phyloP scores from a whole-genome alignment of 352 stramenopile species.

The Pythium volutum region DNA sequence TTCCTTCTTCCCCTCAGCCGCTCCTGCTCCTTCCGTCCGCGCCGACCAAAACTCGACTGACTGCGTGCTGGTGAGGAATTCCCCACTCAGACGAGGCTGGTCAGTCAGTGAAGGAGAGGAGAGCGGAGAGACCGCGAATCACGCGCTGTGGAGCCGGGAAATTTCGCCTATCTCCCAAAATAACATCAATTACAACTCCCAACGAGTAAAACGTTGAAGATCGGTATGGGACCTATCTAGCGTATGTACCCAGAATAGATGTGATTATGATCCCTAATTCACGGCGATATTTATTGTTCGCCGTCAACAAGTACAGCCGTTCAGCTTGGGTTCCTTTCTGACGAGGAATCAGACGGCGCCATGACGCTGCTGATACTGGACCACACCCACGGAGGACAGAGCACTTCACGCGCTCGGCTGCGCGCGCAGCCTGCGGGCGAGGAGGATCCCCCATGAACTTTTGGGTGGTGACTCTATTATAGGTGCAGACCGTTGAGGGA shows the following conservation, averaged over 20 bases:
- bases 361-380: background rate
- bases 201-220: conserved; percentile 6
- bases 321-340: background rate
- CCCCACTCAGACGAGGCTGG: conserved; percentile 10
- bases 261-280: background rate
- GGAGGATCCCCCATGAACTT: too few relatives aligned
- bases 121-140: conserved; percentile 3
- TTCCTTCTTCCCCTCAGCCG: background rate
- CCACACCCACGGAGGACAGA: background rate
- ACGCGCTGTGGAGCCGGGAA: conserved; percentile 3
- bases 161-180: conserved; percentile 11
- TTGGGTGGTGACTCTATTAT: too few relatives aligned
- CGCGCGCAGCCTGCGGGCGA: too few relatives aligned
- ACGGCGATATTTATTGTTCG: background rate
- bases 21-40: background rate
- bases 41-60: conserved; percentile 2
- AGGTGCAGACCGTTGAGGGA: too few relatives aligned
- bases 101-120: conserved; percentile 14
- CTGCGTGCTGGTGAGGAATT: conserved; percentile 1
- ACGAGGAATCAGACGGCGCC: background rate
- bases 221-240: too few relatives aligned
- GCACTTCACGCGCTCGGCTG: too few relatives aligned
- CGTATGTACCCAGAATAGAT: background rate
- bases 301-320: background rate
- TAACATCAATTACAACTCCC: conserved; percentile 2